These are phyloP conservation scores for Oropetium thomaeum DNA, from an alignment of 176 grass and related monocot genomes.

Conservation along the genomic window DNA sequence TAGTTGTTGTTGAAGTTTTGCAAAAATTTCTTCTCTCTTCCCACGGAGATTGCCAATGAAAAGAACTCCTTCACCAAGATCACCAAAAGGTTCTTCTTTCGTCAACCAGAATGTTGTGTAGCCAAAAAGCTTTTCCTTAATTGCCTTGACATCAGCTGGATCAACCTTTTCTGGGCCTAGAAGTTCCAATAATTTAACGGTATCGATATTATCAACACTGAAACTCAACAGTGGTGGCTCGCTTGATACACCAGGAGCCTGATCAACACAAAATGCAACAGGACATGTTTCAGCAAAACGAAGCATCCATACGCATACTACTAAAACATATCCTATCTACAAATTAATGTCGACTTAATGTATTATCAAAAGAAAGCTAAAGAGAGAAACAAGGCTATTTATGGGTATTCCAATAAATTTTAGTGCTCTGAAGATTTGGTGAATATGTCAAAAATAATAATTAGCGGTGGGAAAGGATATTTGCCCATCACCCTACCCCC, in stretches of 20 bases:
- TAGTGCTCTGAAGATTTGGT: neutral
- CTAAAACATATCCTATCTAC: neutral
- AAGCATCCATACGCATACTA: slow-evolving; percentile 4
- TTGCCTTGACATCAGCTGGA: slow-evolving; percentile 75
- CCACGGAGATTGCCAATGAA: slow-evolving; percentile 89
- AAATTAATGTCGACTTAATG: neutral
- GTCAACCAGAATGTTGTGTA: slow-evolving; percentile 99
- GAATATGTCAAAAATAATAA: neutral
- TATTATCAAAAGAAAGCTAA: neutral
- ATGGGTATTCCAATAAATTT: neutral
- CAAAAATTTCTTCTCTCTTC: slow-evolving; percentile 88
- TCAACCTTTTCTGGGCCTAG: slow-evolving; percentile 94
- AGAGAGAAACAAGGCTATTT: neutral
- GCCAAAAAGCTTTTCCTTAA: slow-evolving; percentile 94
- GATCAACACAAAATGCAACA: slow-evolving; percentile 13
- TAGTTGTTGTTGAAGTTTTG: slow-evolving; percentile 68
- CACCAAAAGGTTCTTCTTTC: slow-evolving; percentile 95
- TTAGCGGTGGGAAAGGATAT: too few relatives aligned
- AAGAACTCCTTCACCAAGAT: slow-evolving; percentile 89
- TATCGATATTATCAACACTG: slow-evolving; percentile 72
- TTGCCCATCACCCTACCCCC: too few relatives aligned
- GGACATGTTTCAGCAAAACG: slow-evolving; percentile 18
- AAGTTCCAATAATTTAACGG: slow-evolving; percentile 87
- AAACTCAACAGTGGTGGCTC: slow-evolving; percentile 53
- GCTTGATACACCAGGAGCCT: slow-evolving; percentile 58